Evolutionary conservation across 2,329 filamentous ascomycete species (phyloP).

Genomic region (Calcarisporium arbuscula): DNA sequence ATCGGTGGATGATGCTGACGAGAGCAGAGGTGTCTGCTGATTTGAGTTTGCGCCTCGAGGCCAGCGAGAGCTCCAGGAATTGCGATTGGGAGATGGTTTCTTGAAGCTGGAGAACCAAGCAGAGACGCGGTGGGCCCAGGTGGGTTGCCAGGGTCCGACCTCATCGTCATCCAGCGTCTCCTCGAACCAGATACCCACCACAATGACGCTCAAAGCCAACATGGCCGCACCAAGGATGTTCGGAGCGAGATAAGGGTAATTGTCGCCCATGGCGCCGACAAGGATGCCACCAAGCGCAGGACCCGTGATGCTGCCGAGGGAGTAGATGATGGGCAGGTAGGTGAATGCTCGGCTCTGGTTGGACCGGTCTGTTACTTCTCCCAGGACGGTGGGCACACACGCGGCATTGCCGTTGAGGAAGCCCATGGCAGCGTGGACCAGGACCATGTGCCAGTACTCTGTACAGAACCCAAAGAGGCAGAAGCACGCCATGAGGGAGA

Average conservation of each 20-base stretch:
- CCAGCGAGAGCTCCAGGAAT: constrained; percentile 34
- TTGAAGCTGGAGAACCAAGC: constrained; percentile 17
- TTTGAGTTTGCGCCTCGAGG: constrained; percentile 19
- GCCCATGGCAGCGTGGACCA: constrained; percentile 87
- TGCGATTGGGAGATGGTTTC: constrained; percentile 12
- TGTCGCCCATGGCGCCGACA: constrained; percentile 54
- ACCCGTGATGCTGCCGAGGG: constrained; percentile 86
- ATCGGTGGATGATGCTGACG: constrained; percentile 19
- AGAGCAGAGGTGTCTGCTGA: constrained; percentile 22
- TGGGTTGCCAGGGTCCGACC: constrained; percentile 22
- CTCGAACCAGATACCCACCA: constrained; percentile 75
- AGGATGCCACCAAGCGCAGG: constrained; percentile 85
- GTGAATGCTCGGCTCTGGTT: constrained; percentile 94
- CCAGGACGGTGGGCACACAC: constrained; percentile 86
- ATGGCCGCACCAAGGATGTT: constrained; percentile 74
- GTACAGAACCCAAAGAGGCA: constrained; percentile 80
- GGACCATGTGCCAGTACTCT: constrained; percentile 74
- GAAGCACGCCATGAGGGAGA: constrained; percentile 78
- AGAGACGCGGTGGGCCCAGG: constrained; percentile 16
- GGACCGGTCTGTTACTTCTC: constrained; percentile 89
- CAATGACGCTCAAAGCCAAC: constrained; percentile 63
- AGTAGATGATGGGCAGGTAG: constrained; percentile 94
- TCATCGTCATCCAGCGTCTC: constrained; percentile 55
- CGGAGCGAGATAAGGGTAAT: constrained; percentile 77
- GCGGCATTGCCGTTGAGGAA: constrained; percentile 92